phyloP scores from a whole-genome alignment of 1,139 yeast genomes.

The Suhomyces yuchorum region DNA sequence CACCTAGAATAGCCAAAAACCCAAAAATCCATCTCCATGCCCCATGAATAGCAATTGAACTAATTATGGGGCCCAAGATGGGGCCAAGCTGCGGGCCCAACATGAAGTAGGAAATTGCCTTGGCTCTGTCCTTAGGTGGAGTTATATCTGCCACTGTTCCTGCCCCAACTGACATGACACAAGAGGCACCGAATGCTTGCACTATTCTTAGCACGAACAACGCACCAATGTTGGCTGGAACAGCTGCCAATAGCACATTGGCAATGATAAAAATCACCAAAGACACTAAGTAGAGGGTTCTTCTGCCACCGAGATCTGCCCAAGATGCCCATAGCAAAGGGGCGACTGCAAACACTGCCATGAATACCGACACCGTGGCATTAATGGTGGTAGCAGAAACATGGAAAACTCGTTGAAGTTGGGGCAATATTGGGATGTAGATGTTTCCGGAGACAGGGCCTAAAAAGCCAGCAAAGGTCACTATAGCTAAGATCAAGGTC shows the following conservation, averaged over 20 bases:
- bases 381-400: conserved; percentile 50
- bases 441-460: conserved; percentile 65
- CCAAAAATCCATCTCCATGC: conserved; percentile 64
- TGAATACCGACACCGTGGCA: conserved; percentile 62
- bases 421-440: conserved; percentile 58
- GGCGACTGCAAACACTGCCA: conserved; percentile 57
- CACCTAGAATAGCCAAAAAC: conserved; percentile 48
- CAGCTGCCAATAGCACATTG: conserved; percentile 48
- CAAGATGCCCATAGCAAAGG: conserved; percentile 58
- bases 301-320: conserved; percentile 63
- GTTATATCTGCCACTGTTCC: conserved; percentile 57
- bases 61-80: conserved; percentile 54
- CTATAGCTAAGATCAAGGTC: conserved; percentile 32
- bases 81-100: conserved; percentile 65
- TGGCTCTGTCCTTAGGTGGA: conserved; percentile 51
- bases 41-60: conserved; percentile 37
- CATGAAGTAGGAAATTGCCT: conserved; percentile 56
- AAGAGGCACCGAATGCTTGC: conserved; percentile 59
- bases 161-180: conserved; percentile 57
- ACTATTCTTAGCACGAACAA: conserved; percentile 46
- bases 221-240: conserved; percentile 50
- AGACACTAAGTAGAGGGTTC: conserved; percentile 49
- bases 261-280: conserved; percentile 46
- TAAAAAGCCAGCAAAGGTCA: conserved; percentile 54
- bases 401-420: conserved; percentile 42